These are phyloP conservation scores for Elongisporangium prolatum DNA, from an alignment of 352 stramenopile species.

Conservation along the genomic window DNA sequence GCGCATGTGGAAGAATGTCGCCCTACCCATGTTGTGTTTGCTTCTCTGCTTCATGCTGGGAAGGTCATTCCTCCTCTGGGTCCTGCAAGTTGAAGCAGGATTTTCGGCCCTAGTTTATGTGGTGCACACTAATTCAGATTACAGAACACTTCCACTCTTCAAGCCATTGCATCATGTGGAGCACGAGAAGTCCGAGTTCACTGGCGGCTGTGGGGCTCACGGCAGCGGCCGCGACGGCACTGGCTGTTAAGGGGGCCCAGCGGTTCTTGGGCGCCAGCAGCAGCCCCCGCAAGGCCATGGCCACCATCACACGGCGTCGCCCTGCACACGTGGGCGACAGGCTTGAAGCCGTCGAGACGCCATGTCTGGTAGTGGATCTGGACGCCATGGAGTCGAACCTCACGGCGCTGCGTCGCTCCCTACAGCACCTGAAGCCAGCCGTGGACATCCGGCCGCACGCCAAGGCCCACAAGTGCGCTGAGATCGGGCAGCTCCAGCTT, in stretches of 20 bases:
- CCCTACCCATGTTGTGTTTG: constrained; percentile 11
- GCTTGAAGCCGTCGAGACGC: constrained; percentile 48
- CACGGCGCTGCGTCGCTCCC: constrained; percentile 23
- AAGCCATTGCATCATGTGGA: not conserved
- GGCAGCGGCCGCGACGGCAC: not conserved
- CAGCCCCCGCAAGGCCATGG: not conserved
- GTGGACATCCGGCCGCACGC: constrained; percentile 61
- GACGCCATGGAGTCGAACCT: constrained; percentile 63
- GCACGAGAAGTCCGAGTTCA: constrained; percentile 6
- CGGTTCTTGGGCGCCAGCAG: not conserved
- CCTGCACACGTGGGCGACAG: constrained; percentile 26
- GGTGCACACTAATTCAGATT: not conserved
- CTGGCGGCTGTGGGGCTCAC: not conserved
- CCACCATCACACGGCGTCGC: constrained; percentile 11
- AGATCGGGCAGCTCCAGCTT: constrained; percentile 45
- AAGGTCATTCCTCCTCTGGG: not conserved
- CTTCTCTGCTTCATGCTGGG: not conserved
- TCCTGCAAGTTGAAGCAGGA: not conserved
- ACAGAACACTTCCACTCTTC: not conserved
- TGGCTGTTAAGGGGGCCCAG: constrained; percentile 2
- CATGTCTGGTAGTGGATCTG: constrained; percentile 60
- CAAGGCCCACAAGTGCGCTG: constrained; percentile 68
- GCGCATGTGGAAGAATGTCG: not conserved
- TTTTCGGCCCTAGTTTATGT: not conserved
- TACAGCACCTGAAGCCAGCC: constrained; percentile 14